These are phyloP conservation scores for Neurospora africana DNA, from an alignment of 495 filamentous ascomycete species.

Conservation along the genomic window DNA sequence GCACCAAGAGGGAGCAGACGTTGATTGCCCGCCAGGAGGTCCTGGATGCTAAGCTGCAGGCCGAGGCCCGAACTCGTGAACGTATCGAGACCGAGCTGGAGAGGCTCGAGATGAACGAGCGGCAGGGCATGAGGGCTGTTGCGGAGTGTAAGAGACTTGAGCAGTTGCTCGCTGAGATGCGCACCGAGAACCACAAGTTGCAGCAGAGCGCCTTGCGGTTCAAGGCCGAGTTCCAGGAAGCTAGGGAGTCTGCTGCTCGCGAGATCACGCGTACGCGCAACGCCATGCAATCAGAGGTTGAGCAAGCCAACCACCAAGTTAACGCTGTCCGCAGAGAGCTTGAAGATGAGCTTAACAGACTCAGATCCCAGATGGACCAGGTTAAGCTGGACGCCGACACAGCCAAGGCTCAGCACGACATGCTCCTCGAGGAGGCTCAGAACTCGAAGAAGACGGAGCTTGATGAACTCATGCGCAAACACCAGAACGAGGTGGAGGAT, in stretches of 20 bases:
- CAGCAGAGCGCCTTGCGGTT: conserved; percentile 54
- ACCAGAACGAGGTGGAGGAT: conserved; percentile 63
- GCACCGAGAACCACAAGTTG: conserved; percentile 57
- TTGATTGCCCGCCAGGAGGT: conserved; percentile 67
- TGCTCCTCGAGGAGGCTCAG: conserved; percentile 65
- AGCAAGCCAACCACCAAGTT: conserved; percentile 70
- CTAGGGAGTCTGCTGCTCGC: conserved; percentile 59
- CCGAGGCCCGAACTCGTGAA: conserved; percentile 66
- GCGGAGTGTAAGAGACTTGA: conserved; percentile 53
- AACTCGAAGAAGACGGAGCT: conserved; percentile 52
- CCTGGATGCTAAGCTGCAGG: conserved; percentile 63
- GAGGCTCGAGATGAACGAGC: conserved; percentile 63
- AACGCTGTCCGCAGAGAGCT: conserved; percentile 68
- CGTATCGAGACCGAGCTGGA: conserved; percentile 71
- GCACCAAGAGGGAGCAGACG: conserved; percentile 61
- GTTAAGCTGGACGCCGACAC: conserved; percentile 64
- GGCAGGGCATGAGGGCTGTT: conserved; percentile 51
- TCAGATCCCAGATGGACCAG: conserved; percentile 61
- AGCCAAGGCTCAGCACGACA: conserved; percentile 58
- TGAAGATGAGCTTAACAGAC: conserved; percentile 57
- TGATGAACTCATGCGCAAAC: conserved; percentile 55
- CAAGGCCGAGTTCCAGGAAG: conserved; percentile 74
- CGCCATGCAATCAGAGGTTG: conserved; percentile 69
- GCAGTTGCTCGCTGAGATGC: conserved; percentile 49
- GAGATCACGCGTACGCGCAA: conserved; percentile 71